Percentiles rank a stretch among this genome's conserved stretches.
These are phyloP conservation scores for Serendipita indica DNA, from an alignment of 768 basidiomycete species.

Conservation along the genomic window DNA sequence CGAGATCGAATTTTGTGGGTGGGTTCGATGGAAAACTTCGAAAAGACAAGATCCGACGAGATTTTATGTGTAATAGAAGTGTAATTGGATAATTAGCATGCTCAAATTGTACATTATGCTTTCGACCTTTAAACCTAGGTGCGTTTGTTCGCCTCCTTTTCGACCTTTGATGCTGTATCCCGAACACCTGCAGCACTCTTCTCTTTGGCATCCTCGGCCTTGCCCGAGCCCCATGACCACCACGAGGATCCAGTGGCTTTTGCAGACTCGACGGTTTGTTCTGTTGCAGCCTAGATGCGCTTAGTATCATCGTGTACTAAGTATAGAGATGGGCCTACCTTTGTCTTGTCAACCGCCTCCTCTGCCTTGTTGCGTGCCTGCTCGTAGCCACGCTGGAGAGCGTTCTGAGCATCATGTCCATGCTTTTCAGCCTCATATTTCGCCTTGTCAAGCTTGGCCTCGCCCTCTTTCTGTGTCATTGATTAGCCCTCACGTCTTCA, in stretches of 20 bases:
- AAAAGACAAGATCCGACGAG: too few relatives aligned
- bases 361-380: not conserved
- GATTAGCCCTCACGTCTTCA: too few relatives aligned
- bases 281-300: not conserved
- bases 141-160: slow-evolving; percentile 5
- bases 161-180: not conserved
- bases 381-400: not conserved
- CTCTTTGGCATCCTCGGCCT: slow-evolving; percentile 4
- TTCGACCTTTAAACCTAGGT: too few relatives aligned
- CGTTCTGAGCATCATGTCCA: not conserved
- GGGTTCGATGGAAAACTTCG: too few relatives aligned
- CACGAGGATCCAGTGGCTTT: not conserved
- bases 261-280: not conserved
- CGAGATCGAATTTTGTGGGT: too few relatives aligned
- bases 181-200: not conserved
- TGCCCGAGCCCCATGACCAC: not conserved
- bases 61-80: too few relatives aligned
- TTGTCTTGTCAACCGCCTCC: not conserved
- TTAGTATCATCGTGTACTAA: not conserved
- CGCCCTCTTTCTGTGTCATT: not conserved
- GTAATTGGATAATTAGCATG: too few relatives aligned
- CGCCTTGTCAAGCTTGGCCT: not conserved
- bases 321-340: not conserved
- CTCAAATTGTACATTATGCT: too few relatives aligned
- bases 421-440: not conserved